Base-by-base conservation (phyloP, 768 basidiomycete genomes). In the Panaeolus cyanescens region DNA sequence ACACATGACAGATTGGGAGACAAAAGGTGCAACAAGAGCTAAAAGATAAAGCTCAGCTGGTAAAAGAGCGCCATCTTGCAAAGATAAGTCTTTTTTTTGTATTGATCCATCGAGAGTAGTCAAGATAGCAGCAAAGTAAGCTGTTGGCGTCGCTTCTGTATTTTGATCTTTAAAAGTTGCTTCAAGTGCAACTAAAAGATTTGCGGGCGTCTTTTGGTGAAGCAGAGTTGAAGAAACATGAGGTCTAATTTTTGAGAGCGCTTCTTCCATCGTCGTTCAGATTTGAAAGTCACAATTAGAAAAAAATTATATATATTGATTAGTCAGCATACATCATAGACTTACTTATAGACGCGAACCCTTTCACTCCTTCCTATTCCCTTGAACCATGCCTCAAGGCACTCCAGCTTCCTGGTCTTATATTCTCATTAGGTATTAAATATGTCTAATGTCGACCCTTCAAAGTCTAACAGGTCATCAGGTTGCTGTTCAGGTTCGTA, bases 121-220 rank as follows among this genome's bases (percentile, higher is more conserved):
- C 54, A 93, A 78, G 61, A 96, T 81, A 3, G 92, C 90, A n/a
- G 95, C 93, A 75, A 96, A 97, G 79, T 98, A 99, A 31, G 97
- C 96, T 1, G 94, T 95, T 6, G 96, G 83, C 7, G 90, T 83
- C 37, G 78, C 75, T 57, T 90, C 87, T 7, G 88, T 80, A 62
- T 78, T 79, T 67, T 90, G 88, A 67, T 93, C 91, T 65, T 81
- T 77, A 66, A 89, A 84, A 37, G 89, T 93, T 15, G 87, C 83
- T 75, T 99, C 96, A 66, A 99, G 80, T 2, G 95, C 96, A 59
- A 82, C 75, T 42, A 99, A 83, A 22, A 99, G 85, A 50, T 84
- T 86, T 28, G 96, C 96, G 4, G 95, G 94, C 59, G 90, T 84
- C 72, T 93, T 93, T 77, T 98, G 95, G 70, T 96, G 92, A 1